Evolutionary conservation across 371 early-diverging fungal genomes (phyloP).

Genomic region (Vairimorpha necatrix): DNA sequence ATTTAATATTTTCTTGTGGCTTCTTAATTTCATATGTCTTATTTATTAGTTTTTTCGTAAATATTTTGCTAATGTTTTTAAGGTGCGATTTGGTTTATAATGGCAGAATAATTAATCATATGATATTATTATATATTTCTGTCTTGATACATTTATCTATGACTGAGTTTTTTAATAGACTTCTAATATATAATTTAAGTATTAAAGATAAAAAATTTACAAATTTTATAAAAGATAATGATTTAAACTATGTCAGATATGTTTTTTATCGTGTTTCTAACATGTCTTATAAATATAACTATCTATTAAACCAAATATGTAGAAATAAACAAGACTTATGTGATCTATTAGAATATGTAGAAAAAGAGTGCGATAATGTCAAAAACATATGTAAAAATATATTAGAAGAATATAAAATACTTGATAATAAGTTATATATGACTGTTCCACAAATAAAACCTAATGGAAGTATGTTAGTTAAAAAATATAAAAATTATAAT

Average conservation of each 20-base stretch:
- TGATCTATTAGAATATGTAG: slow-evolving; percentile 21
- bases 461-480: slow-evolving; percentile 14
- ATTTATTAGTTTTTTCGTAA: background rate
- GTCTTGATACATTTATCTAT: background rate
- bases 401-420: slow-evolving; percentile 13
- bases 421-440: slow-evolving; percentile 23
- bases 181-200: slow-evolving; percentile 22
- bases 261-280: slow-evolving; percentile 27
- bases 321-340: slow-evolving; percentile 1
- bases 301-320: slow-evolving; percentile 1
- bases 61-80: background rate
- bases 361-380: background rate
- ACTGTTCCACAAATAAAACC: slow-evolving; percentile 37
- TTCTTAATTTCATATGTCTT: background rate
- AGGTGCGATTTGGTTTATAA: background rate
- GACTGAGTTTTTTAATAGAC: slow-evolving; percentile 19
- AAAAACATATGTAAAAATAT: slow-evolving; percentile 3
- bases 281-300: slow-evolving; percentile 18
- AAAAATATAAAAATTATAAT: slow-evolving; percentile 28
- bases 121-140: slow-evolving; percentile 11
- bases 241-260: background rate
- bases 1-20: background rate
- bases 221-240: background rate
- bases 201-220: slow-evolving; percentile 1
- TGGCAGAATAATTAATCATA: background rate